Evolutionary conservation across 805 yeast genomes (phyloP).

Genomic region (Barnettozyma pratensis): DNA sequence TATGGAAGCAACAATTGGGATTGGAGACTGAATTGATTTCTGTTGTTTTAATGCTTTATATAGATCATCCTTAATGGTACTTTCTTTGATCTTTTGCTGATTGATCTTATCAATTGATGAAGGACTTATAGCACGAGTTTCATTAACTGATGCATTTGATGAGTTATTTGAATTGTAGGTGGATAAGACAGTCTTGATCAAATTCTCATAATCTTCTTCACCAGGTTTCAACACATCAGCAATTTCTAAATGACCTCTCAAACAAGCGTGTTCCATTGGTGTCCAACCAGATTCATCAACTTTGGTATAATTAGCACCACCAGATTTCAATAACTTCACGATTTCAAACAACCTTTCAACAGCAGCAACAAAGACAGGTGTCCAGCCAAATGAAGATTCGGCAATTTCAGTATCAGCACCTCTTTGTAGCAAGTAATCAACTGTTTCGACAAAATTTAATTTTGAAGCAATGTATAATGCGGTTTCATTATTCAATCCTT

Average conservation of each 20-base stretch:
- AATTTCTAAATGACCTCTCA: conserved; percentile 77
- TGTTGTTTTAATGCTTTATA: conserved; percentile 11
- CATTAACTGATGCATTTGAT: conserved; percentile 14
- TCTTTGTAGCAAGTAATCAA: conserved; percentile 45
- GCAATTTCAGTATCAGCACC: conserved; percentile 73
- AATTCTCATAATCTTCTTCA: conserved; percentile 31
- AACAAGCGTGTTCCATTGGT: conserved; percentile 94
- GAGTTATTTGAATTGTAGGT: conserved; percentile 7
- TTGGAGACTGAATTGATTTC: background rate
- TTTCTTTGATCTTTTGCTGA: conserved; percentile 11
- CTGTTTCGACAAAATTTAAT: conserved; percentile 48
- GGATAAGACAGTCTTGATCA: conserved; percentile 4
- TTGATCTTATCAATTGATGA: conserved; percentile 16
- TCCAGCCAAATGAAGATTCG: conserved; percentile 86
- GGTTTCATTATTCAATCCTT: conserved; percentile 59
- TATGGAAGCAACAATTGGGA: background rate
- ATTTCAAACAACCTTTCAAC: conserved; percentile 70
- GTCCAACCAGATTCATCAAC: conserved; percentile 91
- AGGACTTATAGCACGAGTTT: background rate
- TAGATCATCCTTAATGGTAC: conserved; percentile 18
- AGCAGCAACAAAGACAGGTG: conserved; percentile 87
- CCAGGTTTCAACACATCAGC: conserved; percentile 56
- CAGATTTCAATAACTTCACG: conserved; percentile 46
- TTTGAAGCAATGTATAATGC: conserved; percentile 79
- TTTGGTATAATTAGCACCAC: conserved; percentile 48